Conservation (phyloP, 2,329 filamentous ascomycete genomes). For the Epichloe sibirici region DNA sequence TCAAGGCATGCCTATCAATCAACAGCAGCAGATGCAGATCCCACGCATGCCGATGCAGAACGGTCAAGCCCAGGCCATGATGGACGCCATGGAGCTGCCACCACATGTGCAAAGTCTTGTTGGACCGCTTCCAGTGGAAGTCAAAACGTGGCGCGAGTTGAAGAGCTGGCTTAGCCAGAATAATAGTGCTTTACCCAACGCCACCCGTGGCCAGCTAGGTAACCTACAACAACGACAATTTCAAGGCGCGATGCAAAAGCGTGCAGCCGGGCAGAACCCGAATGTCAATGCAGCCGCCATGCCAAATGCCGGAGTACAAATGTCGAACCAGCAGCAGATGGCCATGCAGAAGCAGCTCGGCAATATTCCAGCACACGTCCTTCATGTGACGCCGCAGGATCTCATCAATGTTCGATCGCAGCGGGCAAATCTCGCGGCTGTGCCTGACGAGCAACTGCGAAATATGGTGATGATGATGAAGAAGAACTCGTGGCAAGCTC, state of each 20-base stretch:
- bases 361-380: slow-evolving; percentile 18
- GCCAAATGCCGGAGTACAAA: slow-evolving; percentile 13
- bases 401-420: slow-evolving; percentile 19
- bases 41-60: slow-evolving; percentile 15
- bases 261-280: slow-evolving; percentile 19
- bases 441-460: slow-evolving; percentile 23
- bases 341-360: slow-evolving; percentile 13
- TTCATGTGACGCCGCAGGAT: slow-evolving; percentile 23
- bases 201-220: slow-evolving; percentile 20
- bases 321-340: slow-evolving; percentile 15
- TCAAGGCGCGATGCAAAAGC: slow-evolving; percentile 18
- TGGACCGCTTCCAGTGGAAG: slow-evolving; percentile 24
- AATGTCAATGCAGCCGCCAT: slow-evolving; percentile 13
- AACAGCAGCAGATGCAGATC: slow-evolving; percentile 16
- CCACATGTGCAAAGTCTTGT: slow-evolving; percentile 20
- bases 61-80: slow-evolving; percentile 25
- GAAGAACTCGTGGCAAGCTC: slow-evolving; percentile 19
- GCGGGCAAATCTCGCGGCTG: slow-evolving; percentile 14
- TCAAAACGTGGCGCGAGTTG: slow-evolving; percentile 38
- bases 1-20: slow-evolving; percentile 17
- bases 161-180: slow-evolving; percentile 29
- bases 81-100: slow-evolving; percentile 38
- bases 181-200: slow-evolving; percentile 20
- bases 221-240: slow-evolving; percentile 29
- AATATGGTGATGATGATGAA: slow-evolving; percentile 21